Percentiles rank a stretch among this genome's conserved stretches.
Evolutionary conservation across 1,284 basidiomycete species (phyloP).

Genomic region (Marasmius sp.): DNA sequence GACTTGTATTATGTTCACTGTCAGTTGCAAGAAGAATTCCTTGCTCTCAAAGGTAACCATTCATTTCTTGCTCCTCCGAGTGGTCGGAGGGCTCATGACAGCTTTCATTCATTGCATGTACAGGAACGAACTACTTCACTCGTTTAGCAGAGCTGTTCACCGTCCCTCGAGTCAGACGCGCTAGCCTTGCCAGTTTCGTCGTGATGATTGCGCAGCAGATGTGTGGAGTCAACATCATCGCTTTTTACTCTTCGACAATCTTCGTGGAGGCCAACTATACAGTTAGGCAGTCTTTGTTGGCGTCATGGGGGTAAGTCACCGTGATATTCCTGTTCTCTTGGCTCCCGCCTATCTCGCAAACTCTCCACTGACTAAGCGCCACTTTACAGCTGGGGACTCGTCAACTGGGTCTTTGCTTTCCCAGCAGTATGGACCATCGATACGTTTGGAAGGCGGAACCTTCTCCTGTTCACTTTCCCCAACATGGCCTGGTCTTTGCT

Average conservation of each 20-base stretch:
- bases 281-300: constrained; percentile 50
- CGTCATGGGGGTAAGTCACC: constrained; percentile 35
- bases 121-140: constrained; percentile 38
- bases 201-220: constrained; percentile 54
- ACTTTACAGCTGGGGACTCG: constrained; percentile 66
- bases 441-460: constrained; percentile 59
- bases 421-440: constrained; percentile 63
- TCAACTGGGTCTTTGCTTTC: constrained; percentile 65
- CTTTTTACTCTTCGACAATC: constrained; percentile 71
- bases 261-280: constrained; percentile 59
- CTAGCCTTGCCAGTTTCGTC: constrained; percentile 62
- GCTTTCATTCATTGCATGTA: not conserved
- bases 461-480: constrained; percentile 60
- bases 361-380: too few relatives aligned
- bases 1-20: constrained; percentile 60
- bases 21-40: constrained; percentile 54
- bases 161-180: constrained; percentile 67
- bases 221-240: constrained; percentile 46
- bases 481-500: constrained; percentile 60
- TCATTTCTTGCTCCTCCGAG: not conserved
- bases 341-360: not conserved
- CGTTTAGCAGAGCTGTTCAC: constrained; percentile 66
- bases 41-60: constrained; percentile 37
- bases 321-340: not conserved
- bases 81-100: not conserved